Evolutionary conservation across 306 rosid species (phyloP).

Genomic region (Pyrus betulifolia): DNA sequence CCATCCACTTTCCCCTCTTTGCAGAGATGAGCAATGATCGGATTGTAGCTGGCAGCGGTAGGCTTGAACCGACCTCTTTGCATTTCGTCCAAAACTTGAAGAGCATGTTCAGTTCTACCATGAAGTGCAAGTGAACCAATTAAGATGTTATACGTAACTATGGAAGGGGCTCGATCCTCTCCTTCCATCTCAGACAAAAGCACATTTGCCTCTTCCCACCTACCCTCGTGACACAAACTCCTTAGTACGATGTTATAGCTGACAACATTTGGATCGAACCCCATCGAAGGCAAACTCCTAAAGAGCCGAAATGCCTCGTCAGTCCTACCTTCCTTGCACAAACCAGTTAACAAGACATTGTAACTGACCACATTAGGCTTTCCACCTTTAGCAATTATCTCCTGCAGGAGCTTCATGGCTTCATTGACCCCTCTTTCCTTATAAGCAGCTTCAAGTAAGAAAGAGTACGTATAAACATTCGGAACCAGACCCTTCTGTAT

Average conservation of each 20-base stretch:
- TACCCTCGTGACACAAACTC: slow-evolving; percentile 59
- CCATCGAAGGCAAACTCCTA: slow-evolving; percentile 60
- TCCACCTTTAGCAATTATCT: slow-evolving; percentile 79
- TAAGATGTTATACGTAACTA: slow-evolving; percentile 66
- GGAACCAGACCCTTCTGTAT: slow-evolving; percentile 72
- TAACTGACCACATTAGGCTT: slow-evolving; percentile 74
- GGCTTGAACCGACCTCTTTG: slow-evolving; percentile 47
- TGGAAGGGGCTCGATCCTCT: slow-evolving; percentile 51
- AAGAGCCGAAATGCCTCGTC: slow-evolving; percentile 72
- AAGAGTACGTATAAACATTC: slow-evolving; percentile 67
- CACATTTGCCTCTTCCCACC: slow-evolving; percentile 80
- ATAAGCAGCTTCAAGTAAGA: slow-evolving; percentile 74
- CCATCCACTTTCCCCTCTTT: slow-evolving; percentile 61
- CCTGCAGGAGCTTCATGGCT: slow-evolving; percentile 63
- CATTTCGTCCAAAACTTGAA: slow-evolving; percentile 77
- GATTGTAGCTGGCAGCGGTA: slow-evolving; percentile 77
- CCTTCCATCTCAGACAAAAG: slow-evolving; percentile 74
- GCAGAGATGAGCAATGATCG: slow-evolving; percentile 60
- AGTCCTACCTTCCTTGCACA: slow-evolving; percentile 88
- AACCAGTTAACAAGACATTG: slow-evolving; percentile 75
- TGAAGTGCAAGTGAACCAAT: slow-evolving; percentile 66
- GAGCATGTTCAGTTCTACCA: slow-evolving; percentile 73
- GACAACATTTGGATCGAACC: slow-evolving; percentile 74
- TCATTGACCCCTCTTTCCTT: slow-evolving; percentile 81
- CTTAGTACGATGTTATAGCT: slow-evolving; percentile 77